phyloP scores from a whole-genome alignment of 148 eudicot species.

The Oxyria digyna region DNA sequence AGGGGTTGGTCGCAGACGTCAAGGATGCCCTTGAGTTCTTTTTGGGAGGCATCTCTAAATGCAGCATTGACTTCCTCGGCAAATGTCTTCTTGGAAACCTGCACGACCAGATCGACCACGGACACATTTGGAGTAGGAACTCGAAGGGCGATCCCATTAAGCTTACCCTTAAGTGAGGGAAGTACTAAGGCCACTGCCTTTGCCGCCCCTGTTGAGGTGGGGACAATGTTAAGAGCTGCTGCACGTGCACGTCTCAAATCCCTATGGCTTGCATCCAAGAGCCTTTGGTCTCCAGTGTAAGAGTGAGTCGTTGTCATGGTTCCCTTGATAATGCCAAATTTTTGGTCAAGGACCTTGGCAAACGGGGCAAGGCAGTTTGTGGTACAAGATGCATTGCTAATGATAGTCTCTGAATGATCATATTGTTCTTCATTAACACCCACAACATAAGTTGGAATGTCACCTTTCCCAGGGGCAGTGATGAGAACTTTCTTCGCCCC shows the following conservation, averaged over 20 bases:
- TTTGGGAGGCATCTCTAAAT: slow-evolving; percentile 69
- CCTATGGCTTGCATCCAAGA: slow-evolving; percentile 96
- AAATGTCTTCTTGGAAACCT: slow-evolving; percentile 82
- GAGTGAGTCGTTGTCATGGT: slow-evolving; percentile 99
- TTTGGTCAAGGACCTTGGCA: slow-evolving; percentile 93
- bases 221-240: slow-evolving; percentile 96
- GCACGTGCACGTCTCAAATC: slow-evolving; percentile 94
- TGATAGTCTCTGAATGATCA: slow-evolving; percentile 44
- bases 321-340: slow-evolving; percentile 93
- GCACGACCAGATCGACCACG: slow-evolving; percentile 91
- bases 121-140: slow-evolving; percentile 98
- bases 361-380: slow-evolving; percentile 98
- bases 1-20: slow-evolving; percentile 93
- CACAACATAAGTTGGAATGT: slow-evolving; percentile 91
- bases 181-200: slow-evolving; percentile 96
- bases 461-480: slow-evolving; percentile 96
- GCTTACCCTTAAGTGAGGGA: slow-evolving; percentile 82
- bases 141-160: slow-evolving; percentile 95
- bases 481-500: slow-evolving; percentile 96
- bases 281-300: slow-evolving; percentile 97
- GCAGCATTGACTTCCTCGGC: slow-evolving; percentile 98
- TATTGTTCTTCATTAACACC: slow-evolving; percentile 75
- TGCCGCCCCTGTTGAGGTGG: slow-evolving; percentile 96
- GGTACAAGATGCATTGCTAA: slow-evolving; percentile 97
- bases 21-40: slow-evolving; percentile 76